phyloP scores from a whole-genome alignment of 495 filamentous ascomycete genomes.

The Letharia columbiana region DNA sequence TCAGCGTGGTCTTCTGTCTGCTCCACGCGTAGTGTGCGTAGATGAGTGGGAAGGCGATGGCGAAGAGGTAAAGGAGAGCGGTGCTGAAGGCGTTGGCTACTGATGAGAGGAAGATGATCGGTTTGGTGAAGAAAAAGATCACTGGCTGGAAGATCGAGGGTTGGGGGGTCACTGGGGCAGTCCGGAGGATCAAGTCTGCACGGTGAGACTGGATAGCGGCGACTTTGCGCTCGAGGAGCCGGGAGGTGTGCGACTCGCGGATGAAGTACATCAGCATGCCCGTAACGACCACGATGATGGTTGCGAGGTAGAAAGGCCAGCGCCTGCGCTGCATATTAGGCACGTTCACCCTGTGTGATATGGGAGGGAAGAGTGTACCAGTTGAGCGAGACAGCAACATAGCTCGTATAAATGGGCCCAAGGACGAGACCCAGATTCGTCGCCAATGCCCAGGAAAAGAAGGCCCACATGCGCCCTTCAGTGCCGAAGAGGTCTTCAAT shows the following conservation, averaged over 20 bases:
- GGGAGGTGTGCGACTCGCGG: neutral
- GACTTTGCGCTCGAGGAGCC: slow-evolving; percentile 3
- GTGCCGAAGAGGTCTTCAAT: slow-evolving; percentile 32
- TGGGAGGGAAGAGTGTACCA: neutral
- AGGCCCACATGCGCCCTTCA: slow-evolving; percentile 27
- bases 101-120: slow-evolving; percentile 1
- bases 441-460: slow-evolving; percentile 29
- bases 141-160: neutral
- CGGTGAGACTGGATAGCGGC: neutral
- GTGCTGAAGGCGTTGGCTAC: neutral
- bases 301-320: slow-evolving; percentile 23
- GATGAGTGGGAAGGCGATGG: slow-evolving; percentile 7
- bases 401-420: slow-evolving; percentile 29
- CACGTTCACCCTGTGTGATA: neutral
- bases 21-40: neutral
- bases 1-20: neutral
- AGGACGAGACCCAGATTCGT: slow-evolving; percentile 27
- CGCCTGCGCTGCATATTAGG: slow-evolving; percentile 16
- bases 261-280: neutral
- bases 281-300: slow-evolving; percentile 11
- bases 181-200: slow-evolving; percentile 1
- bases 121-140: neutral
- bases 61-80: slow-evolving; percentile 12
- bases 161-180: neutral
- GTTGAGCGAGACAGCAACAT: slow-evolving; percentile 16